Evolutionary conservation across 140 eudicot species (phyloP).

Genomic region (Bidens hawaiensis): DNA sequence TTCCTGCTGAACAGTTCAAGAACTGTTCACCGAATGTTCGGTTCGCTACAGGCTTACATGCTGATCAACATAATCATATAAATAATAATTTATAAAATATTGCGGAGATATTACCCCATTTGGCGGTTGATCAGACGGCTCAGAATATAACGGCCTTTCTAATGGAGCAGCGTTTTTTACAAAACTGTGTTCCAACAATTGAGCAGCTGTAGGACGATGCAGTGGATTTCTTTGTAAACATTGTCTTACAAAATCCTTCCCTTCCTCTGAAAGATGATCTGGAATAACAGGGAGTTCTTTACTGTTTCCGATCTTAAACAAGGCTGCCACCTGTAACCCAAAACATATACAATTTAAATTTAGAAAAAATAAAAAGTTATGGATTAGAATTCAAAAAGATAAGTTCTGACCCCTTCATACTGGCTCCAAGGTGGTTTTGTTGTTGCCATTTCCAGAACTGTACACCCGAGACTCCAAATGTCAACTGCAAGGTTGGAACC

Average conservation of each 20-base stretch:
- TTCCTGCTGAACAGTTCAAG: too few species aligned
- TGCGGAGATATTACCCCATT: conserved; percentile 53
- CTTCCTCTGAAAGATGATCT: conserved; percentile 74
- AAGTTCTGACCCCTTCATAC: conserved; percentile 82
- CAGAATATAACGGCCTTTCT: conserved; percentile 48
- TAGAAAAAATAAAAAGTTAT: background rate
- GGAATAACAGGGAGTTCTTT: conserved; percentile 93
- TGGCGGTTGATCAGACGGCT: conserved; percentile 49
- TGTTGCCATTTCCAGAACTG: conserved; percentile 97
- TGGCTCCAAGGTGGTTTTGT: conserved; percentile 99
- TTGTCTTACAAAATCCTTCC: conserved; percentile 73
- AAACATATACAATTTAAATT: conserved; percentile 11
- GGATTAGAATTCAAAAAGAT: background rate
- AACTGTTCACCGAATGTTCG: too few species aligned
- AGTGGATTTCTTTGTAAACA: conserved; percentile 83
- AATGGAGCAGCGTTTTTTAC: conserved; percentile 61
- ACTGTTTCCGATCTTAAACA: conserved; percentile 89
- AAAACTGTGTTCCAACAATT: conserved; percentile 76
- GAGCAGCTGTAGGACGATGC: conserved; percentile 76
- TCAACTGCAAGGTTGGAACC: conserved; percentile 87
- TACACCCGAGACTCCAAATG: conserved; percentile 98
- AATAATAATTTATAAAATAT: background rate
- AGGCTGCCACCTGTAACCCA: conserved; percentile 70
- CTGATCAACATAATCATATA: background rate
- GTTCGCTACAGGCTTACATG: too few species aligned